Conservation (phyloP, 108 stramenopile genomes). For the Cyclotella sp. region DNA sequence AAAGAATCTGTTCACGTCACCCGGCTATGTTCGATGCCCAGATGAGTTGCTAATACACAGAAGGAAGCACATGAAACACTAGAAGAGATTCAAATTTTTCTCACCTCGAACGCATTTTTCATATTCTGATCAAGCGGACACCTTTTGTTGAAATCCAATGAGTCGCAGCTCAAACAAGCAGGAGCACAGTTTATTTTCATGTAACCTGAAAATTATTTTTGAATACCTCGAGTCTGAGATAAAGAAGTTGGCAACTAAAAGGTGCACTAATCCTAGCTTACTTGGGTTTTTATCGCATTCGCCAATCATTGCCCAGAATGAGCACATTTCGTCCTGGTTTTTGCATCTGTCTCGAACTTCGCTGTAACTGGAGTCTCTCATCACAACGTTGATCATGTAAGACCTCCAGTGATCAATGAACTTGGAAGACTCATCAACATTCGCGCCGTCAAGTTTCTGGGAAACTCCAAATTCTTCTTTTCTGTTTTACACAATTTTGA, state of each 20-base stretch:
- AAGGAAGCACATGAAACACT: neutral
- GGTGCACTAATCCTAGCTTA: neutral
- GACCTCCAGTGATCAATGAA: slow-evolving; percentile 21
- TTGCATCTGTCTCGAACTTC: slow-evolving; percentile 53
- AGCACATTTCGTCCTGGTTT: slow-evolving; percentile 64
- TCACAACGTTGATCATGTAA: slow-evolving; percentile 25
- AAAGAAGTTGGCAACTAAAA: neutral
- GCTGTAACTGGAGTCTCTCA: slow-evolving; percentile 23
- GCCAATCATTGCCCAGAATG: slow-evolving; percentile 71
- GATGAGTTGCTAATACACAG: neutral
- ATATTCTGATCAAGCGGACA: slow-evolving; percentile 46
- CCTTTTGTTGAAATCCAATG: slow-evolving; percentile 50
- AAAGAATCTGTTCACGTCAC: slow-evolving; percentile 50
- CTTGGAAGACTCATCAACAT: slow-evolving; percentile 4
- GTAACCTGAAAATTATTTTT: slow-evolving; percentile 23
- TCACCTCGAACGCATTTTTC: slow-evolving; percentile 50
- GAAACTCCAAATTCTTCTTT: slow-evolving; percentile 27
- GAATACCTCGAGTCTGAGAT: neutral
- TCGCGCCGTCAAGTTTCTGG: slow-evolving; percentile 6
- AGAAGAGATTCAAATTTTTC: neutral
- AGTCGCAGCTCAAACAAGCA: slow-evolving; percentile 36
- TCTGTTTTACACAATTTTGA: neutral
- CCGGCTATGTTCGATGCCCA: slow-evolving; percentile 7
- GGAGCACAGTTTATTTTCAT: slow-evolving; percentile 72
- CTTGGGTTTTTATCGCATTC: slow-evolving; percentile 76